A percentile compares a stretch with the other conserved stretches of the same genome.
Evolutionary conservation across 768 basidiomycete genomes (phyloP).

Genomic region (Boletus reticuloceps): DNA sequence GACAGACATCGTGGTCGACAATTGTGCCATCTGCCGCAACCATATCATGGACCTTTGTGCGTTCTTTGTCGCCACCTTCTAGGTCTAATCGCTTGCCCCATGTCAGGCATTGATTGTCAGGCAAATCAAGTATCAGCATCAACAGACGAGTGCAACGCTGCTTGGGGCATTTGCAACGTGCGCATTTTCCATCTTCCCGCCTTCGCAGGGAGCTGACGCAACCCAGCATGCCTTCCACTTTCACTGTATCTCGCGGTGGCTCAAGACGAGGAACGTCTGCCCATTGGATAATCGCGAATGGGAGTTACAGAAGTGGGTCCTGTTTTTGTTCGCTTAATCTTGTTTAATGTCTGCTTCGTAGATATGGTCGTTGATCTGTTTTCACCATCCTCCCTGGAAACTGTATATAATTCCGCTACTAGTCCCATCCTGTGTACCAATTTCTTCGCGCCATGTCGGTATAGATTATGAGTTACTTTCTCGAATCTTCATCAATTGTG

Average conservation of each 20-base stretch:
- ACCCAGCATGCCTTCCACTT: slow-evolving; percentile 97
- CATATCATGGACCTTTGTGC: slow-evolving; percentile 99
- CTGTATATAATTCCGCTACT: slow-evolving; percentile 21
- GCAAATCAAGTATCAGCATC: slow-evolving; percentile 98
- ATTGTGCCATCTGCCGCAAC: slow-evolving; percentile 99
- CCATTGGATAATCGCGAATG: slow-evolving; percentile 95
- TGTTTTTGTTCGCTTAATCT: neutral
- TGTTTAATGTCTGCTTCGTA: slow-evolving; percentile 11
- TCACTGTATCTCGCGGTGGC: slow-evolving; percentile 98
- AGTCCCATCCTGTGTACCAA: slow-evolving; percentile 13
- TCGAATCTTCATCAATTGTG: neutral
- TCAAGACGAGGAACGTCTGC: slow-evolving; percentile 96
- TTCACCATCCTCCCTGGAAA: neutral
- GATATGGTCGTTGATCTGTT: slow-evolving; percentile 40
- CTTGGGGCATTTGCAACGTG: slow-evolving; percentile 99
- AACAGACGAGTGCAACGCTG: slow-evolving; percentile 95
- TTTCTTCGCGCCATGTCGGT: neutral
- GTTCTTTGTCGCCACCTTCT: slow-evolving; percentile 26
- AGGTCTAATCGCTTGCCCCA: slow-evolving; percentile 4
- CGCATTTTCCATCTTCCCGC: neutral
- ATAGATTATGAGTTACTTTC: neutral
- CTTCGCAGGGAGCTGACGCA: neutral
- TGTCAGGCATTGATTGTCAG: slow-evolving; percentile 95
- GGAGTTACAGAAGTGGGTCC: slow-evolving; percentile 92
- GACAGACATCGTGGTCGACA: slow-evolving; percentile 96